phyloP scores from a whole-genome alignment of 1,284 basidiomycete species.

The Papiliotrema fonsecae region DNA sequence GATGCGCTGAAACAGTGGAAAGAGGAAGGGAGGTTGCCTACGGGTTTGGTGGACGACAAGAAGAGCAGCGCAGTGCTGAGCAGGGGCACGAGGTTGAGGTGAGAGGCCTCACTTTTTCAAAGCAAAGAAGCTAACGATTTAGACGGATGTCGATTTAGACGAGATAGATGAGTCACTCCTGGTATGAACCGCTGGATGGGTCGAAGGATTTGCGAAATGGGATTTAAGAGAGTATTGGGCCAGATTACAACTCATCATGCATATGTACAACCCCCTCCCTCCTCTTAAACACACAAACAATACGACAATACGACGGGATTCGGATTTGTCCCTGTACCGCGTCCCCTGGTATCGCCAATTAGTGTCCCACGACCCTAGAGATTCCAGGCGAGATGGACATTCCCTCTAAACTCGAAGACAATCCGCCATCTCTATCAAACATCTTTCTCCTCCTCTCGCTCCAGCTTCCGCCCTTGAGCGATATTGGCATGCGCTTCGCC shows the following conservation, averaged over 20 bases:
- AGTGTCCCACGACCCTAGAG: slow-evolving; percentile 1
- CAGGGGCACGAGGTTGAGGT: slow-evolving; percentile 36
- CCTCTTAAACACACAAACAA: too few species aligned
- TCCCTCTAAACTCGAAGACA: slow-evolving; percentile 38
- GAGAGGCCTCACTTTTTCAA: not conserved
- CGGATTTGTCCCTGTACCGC: too few species aligned
- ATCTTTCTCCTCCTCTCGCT: slow-evolving; percentile 15
- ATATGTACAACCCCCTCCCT: too few species aligned
- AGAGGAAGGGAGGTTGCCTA: slow-evolving; percentile 73
- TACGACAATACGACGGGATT: too few species aligned
- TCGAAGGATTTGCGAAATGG: too few species aligned
- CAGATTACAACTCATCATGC: too few species aligned
- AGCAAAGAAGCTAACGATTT: not conserved
- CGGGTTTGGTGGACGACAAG: slow-evolving; percentile 55
- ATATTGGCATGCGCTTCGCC: not conserved
- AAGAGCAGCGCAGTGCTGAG: slow-evolving; percentile 28
- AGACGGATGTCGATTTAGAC: slow-evolving; percentile 25
- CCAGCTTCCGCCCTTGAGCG: slow-evolving; percentile 6
- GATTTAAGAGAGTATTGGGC: too few species aligned
- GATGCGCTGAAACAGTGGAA: slow-evolving; percentile 73
- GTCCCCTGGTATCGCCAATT: too few species aligned
- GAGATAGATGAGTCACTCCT: not conserved
- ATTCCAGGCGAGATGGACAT: slow-evolving; percentile 42
- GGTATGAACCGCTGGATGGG: too few species aligned
- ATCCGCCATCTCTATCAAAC: slow-evolving; percentile 23